Conservation (phyloP, 345 rosid species). For the Limnanthes douglasii region DNA sequence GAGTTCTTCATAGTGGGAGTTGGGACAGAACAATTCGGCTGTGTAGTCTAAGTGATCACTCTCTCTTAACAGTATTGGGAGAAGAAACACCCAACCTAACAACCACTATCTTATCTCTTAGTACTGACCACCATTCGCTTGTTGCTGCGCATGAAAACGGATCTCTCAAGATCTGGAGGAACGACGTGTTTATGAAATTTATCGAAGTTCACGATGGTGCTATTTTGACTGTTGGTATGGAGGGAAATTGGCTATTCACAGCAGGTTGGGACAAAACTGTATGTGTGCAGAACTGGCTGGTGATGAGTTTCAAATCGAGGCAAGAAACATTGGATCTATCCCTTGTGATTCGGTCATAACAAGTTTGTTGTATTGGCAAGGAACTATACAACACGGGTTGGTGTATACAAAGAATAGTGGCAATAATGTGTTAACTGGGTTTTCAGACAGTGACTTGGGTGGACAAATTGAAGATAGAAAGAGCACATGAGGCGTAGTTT, state of each 20-base stretch:
- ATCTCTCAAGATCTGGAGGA: constrained; percentile 70
- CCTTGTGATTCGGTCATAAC: too few species aligned
- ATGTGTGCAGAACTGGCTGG: constrained; percentile 45
- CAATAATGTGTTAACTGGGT: too few species aligned
- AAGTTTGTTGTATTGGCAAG: too few species aligned
- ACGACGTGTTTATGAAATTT: constrained; percentile 41
- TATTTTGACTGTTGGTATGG: constrained; percentile 35
- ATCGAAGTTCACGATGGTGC: constrained; percentile 42
- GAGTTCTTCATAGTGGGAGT: constrained; percentile 83
- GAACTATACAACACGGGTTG: too few species aligned
- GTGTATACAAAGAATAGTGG: too few species aligned
- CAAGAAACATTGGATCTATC: too few species aligned
- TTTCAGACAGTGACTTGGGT: too few species aligned
- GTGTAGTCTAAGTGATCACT: constrained; percentile 78
- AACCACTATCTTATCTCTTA: constrained; percentile 46
- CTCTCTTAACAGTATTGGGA: constrained; percentile 59
- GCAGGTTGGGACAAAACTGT: constrained; percentile 89
- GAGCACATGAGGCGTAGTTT: too few species aligned
- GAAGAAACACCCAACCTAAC: constrained; percentile 34
- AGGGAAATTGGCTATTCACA: constrained; percentile 49
- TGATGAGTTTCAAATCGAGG: too few species aligned
- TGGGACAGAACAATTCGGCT: constrained; percentile 85
- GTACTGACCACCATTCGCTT: constrained; percentile 26
- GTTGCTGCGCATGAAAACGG: constrained; percentile 73
- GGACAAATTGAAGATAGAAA: too few species aligned